Evolutionary conservation across 2,329 filamentous ascomycete species (phyloP), one percentile per base, ranked within the genome.

Genomic region (Colletotrichum costaricense): DNA sequence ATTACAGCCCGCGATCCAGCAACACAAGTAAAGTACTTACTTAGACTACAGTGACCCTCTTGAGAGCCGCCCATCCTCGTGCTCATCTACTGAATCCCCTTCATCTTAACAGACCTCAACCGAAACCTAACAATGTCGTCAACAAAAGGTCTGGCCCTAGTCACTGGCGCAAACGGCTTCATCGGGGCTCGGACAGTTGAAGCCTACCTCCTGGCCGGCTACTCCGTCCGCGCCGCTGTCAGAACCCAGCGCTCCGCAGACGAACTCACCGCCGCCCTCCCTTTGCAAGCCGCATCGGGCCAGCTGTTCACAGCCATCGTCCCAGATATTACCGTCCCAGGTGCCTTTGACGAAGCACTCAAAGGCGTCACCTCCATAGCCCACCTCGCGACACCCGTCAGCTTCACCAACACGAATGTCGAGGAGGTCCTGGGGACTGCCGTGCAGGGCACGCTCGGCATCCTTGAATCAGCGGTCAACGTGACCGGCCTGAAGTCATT

Each of bases 371-470:
- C 81, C 2, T 85, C 84, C 4, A 80, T 88, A 62, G 79, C 84
- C 19, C 87, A 88, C 72, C 80, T 86, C 11, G 87, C 87, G 0
- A 82, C 59, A 16, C 56, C 83, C 19, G 80, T 84, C 22, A 72
- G 85, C 2, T 80, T 78, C 0, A 84, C 85, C 59, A 79, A 79
- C 4, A 76, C 82, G 0, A 79, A 88, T 19, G 84, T 86, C 1
- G 78, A 86, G 14, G 75, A 80, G 0, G 83, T 87, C 9, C 85
- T 89, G 22, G 80, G 83, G 0, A 79, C 79, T 0, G 83, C 81
- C 0, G 77, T 86, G 6, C 73, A 76, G 0, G 82, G 82, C 6
- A 79, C 80, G 0, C 76, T 80, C 5, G 82, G 83, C 49, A 80
- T 85, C 4, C 79, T 88, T 1, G 78, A 81, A 1, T 82, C 86